phyloP scores from a whole-genome alignment of 106 monocot species.

The Iris macrosiphon region DNA sequence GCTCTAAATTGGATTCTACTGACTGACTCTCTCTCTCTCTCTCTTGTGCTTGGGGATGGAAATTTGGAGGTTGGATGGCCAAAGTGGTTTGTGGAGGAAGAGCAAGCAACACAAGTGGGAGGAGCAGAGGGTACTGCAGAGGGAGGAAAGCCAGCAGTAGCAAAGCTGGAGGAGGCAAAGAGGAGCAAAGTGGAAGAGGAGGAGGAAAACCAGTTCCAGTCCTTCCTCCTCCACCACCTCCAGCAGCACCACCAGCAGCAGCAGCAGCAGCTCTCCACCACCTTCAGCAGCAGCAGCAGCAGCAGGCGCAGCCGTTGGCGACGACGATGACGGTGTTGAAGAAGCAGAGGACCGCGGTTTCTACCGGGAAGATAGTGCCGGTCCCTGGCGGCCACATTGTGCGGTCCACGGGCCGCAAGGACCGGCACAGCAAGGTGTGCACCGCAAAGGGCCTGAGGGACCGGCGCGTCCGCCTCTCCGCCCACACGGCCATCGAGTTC shows the following conservation, averaged over 20 bases:
- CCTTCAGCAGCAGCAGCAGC: constrained; percentile 3
- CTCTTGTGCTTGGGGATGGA: too few relatives aligned
- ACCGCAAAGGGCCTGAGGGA: constrained; percentile 67
- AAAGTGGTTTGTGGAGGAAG: neutral
- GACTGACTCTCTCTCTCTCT: too few relatives aligned
- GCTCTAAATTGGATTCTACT: too few relatives aligned
- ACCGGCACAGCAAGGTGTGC: constrained; percentile 83
- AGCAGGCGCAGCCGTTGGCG: constrained; percentile 7
- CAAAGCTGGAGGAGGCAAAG: too few relatives aligned
- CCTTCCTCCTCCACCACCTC: constrained; percentile 16
- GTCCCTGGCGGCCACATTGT: constrained; percentile 69
- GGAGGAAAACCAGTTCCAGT: constrained; percentile 1
- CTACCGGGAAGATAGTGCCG: constrained; percentile 45
- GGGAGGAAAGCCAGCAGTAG: too few relatives aligned
- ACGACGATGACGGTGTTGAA: too few relatives aligned
- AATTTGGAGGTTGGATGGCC: constrained; percentile 5
- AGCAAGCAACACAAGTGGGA: neutral
- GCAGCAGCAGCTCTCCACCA: too few relatives aligned
- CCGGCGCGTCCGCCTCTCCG: constrained; percentile 59
- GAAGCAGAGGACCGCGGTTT: neutral
- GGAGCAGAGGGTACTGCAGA: neutral
- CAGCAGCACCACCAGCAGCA: too few relatives aligned
- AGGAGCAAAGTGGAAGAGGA: neutral
- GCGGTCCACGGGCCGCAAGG: constrained; percentile 60
- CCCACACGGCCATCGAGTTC: constrained; percentile 79